These are phyloP conservation scores for Chalaropsis ovoidea DNA, from an alignment of 2,329 filamentous ascomycete species.

Conservation along the genomic window DNA sequence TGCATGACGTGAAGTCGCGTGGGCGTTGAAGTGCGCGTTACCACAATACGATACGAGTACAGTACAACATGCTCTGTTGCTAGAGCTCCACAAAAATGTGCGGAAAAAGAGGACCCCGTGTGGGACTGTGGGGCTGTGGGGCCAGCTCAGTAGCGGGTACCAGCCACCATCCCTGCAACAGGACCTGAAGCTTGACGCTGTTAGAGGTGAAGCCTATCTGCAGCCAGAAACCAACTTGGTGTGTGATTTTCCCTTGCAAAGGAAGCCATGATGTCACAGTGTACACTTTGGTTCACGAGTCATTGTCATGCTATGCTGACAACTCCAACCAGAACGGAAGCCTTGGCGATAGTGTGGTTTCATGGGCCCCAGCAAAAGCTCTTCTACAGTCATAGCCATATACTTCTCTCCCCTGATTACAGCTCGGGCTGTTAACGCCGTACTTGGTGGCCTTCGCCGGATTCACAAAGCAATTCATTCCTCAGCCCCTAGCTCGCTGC, in stretches of 20 bases:
- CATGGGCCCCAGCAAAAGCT: too few relatives aligned
- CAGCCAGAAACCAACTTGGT: too few relatives aligned
- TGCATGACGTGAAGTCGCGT: background rate
- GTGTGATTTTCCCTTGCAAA: background rate
- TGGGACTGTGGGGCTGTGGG: background rate
- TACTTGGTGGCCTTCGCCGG: background rate
- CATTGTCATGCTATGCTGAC: background rate
- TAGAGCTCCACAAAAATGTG: background rate
- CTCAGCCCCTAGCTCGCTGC: background rate
- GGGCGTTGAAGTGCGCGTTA: too few relatives aligned
- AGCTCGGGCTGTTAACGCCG: too few relatives aligned
- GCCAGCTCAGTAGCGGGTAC: too few relatives aligned
- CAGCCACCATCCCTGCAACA: background rate
- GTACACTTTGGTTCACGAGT: background rate
- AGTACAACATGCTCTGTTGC: background rate
- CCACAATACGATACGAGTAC: background rate
- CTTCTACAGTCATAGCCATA: too few relatives aligned
- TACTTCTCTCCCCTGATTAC: too few relatives aligned
- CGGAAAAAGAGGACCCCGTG: too few relatives aligned
- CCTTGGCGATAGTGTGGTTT: background rate
- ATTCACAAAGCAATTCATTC: conserved; percentile 4
- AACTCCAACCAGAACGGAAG: background rate
- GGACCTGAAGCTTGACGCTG: background rate
- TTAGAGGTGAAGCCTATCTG: background rate
- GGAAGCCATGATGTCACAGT: background rate